phyloP scores from a whole-genome alignment of 225 moss, liverwort and hornwort species.

The Polytrichum commune region DNA sequence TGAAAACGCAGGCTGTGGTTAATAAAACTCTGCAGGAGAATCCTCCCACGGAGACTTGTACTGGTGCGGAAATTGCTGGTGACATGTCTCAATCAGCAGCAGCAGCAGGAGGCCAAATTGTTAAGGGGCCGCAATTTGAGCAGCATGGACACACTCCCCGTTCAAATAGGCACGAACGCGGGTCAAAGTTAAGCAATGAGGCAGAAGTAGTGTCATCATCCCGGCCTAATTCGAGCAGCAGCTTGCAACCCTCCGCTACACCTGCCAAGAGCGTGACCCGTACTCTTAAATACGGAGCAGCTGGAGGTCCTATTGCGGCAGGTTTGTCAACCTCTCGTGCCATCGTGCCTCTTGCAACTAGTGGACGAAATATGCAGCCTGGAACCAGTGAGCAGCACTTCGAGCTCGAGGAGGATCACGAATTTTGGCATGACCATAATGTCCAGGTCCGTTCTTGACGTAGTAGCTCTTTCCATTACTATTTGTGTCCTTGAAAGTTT shows the following conservation, averaged over 20 bases:
- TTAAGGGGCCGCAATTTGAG: constrained; percentile 19
- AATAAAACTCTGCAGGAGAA: constrained; percentile 24
- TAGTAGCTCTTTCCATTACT: too few relatives aligned
- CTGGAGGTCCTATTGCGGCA: constrained; percentile 5
- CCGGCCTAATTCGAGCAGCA: constrained; percentile 18
- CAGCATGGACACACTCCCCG: constrained; percentile 33
- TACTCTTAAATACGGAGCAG: constrained; percentile 37
- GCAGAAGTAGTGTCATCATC: constrained; percentile 21
- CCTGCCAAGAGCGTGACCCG: constrained; percentile 59
- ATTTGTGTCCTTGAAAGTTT: too few relatives aligned
- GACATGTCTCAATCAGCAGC: not conserved
- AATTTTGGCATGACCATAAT: constrained; percentile 64
- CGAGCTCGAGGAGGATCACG: constrained; percentile 52
- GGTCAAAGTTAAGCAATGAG: constrained; percentile 23
- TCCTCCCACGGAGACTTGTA: constrained; percentile 10
- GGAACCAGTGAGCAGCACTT: constrained; percentile 40
- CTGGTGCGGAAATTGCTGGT: constrained; percentile 14
- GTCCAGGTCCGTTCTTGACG: constrained; percentile 36
- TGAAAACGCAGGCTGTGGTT: constrained; percentile 7
- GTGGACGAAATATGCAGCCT: constrained; percentile 20
- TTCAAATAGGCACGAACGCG: constrained; percentile 28
- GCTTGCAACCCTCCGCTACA: constrained; percentile 36
- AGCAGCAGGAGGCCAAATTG: not conserved
- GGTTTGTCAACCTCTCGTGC: constrained; percentile 35
- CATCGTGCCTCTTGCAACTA: constrained; percentile 24